Base-by-base conservation (phyloP, 164 flowering plant species). In the Warburgia ugandensis region DNA sequence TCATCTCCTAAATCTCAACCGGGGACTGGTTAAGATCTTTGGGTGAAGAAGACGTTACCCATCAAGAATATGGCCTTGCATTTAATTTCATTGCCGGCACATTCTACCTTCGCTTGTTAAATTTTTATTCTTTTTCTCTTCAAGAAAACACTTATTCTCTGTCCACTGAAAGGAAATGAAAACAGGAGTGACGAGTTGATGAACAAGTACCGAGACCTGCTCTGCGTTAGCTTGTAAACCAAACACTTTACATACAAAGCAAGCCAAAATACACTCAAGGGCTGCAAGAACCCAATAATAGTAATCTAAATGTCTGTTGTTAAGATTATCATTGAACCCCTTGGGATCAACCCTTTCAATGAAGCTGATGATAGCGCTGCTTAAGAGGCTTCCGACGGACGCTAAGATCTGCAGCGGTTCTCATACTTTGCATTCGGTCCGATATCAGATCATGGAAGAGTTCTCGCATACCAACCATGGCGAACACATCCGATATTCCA, bases 241-340 rank as follows among this genome's bases (percentile, higher is more conserved):
- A 20, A n/a, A 50, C n/a, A 37, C 31, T 25, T 36, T n/a, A 22
- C 11, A 49, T 7, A 33, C 19, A 20, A n/a, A n/a, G 13, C 43
- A 25, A 50, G 10, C 3, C 41, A 25, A 11, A 50, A 12, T 11
- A 32, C 29, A 48, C 48, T 55, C 7, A 62, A 28, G 4, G n/a
- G 56, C 56, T 5, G 52, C 48, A 21, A 62, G 61, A 19, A 62
- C 37, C 61, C 61, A 62, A 16, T 62, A 62, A 35, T 48, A 62
- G 57, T 53, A 53, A 53, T 53, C 57, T 29, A 53, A 26, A 27
- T 53, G 58, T 9, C 40, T 52, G 4, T 29, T 41, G n/a, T 60
- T 60, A 10, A 60, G 46, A 48, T 60, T 37, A 20, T 46, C 19
- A 20, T 30, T 1, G 14, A 46, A 60, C 61, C 54, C 47, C 46